These are phyloP conservation scores for Macrolepiota dolichaula DNA, from an alignment of 768 basidiomycete genomes.

Conservation along the genomic window DNA sequence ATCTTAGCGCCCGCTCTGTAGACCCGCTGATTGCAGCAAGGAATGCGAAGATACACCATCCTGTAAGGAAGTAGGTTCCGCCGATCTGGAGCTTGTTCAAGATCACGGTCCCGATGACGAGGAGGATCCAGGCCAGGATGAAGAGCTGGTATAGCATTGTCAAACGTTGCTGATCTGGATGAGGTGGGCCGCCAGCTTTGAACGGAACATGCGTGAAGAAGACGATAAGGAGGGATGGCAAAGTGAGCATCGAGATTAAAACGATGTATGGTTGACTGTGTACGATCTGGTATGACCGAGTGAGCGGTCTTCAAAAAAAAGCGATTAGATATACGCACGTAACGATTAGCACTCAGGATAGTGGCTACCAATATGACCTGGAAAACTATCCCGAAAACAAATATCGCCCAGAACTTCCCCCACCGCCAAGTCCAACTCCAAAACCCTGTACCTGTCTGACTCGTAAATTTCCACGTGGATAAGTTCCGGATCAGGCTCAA, in stretches of 20 bases:
- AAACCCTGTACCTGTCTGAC: background rate
- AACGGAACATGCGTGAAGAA: conserved; percentile 28
- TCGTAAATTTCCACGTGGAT: background rate
- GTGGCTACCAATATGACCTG: conserved; percentile 42
- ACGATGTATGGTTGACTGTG: conserved; percentile 44
- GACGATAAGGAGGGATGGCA: conserved; percentile 44
- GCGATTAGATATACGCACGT: conserved; percentile 34
- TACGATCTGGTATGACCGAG: conserved; percentile 12
- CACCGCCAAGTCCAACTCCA: conserved; percentile 34
- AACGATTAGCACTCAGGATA: conserved; percentile 50
- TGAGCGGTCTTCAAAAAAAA: background rate
- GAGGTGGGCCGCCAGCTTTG: conserved; percentile 21
- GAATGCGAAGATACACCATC: conserved; percentile 48
- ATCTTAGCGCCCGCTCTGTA: conserved; percentile 2
- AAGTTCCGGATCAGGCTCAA: background rate
- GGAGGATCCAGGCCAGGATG: conserved; percentile 54
- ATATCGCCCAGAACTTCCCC: conserved; percentile 53
- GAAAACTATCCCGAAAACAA: conserved; percentile 36
- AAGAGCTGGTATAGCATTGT: conserved; percentile 52
- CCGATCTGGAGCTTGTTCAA: conserved; percentile 35
- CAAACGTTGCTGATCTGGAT: conserved; percentile 44
- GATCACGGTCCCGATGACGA: conserved; percentile 41
- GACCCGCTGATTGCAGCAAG: conserved; percentile 34
- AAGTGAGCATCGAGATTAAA: conserved; percentile 37
- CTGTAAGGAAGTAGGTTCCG: conserved; percentile 53